A percentile compares a stretch with the other conserved stretches of the same genome.
These are phyloP conservation scores for Plasmodium vivax DNA, from an alignment of 169 alveolate genomes.

Conservation along the genomic window DNA sequence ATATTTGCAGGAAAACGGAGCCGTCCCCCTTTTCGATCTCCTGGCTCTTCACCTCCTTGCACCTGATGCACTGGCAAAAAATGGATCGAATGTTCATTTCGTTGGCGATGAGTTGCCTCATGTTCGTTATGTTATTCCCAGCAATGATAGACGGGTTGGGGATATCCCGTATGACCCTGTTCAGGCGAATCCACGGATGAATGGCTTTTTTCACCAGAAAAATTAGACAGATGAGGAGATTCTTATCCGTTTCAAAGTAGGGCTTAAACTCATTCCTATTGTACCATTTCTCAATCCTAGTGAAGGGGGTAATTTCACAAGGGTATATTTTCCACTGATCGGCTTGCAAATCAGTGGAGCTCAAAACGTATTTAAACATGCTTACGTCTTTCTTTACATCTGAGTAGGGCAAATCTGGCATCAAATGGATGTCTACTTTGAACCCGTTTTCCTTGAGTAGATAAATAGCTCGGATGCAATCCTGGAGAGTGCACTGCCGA, in stretches of 20 bases:
- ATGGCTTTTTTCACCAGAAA: constrained; percentile 90
- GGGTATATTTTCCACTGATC: constrained; percentile 97
- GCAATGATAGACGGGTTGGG: constrained; percentile 95
- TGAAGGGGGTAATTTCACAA: constrained; percentile 95
- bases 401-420: constrained; percentile 94
- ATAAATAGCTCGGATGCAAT: constrained; percentile 88
- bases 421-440: constrained; percentile 95
- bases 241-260: constrained; percentile 90
- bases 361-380: constrained; percentile 90
- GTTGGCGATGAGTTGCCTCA: constrained; percentile 89
- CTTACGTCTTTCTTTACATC: constrained; percentile 87
- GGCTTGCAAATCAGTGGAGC: constrained; percentile 91
- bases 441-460: constrained; percentile 92
- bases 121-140: constrained; percentile 93
- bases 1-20: constrained; percentile 74
- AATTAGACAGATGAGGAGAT: constrained; percentile 81
- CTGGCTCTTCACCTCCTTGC: constrained; percentile 92
- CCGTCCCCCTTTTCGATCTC: constrained; percentile 66
- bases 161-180: constrained; percentile 94
- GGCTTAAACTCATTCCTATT: constrained; percentile 89
- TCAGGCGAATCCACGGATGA: constrained; percentile 95
- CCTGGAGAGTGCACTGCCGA: constrained; percentile 87
- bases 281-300: constrained; percentile 91
- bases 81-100: constrained; percentile 87
- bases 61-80: constrained; percentile 92